These are phyloP conservation scores for Papiliotrema flavescens DNA, from an alignment of 1,284 basidiomycete species.

Conservation along the genomic window DNA sequence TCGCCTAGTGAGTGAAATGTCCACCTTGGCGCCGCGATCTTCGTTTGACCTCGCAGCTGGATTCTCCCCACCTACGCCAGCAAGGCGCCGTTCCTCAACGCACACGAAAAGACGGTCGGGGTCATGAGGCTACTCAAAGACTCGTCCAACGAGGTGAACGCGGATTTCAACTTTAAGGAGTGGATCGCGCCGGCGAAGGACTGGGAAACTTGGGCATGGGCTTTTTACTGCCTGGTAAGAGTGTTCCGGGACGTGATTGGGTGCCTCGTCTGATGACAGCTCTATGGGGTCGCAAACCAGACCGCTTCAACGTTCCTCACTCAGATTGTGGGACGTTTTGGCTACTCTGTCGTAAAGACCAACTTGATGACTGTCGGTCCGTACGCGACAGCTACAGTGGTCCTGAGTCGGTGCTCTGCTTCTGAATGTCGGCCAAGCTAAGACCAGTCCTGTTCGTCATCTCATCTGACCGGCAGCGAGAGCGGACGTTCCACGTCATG, in stretches of 20 bases:
- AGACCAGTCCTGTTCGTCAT: neutral
- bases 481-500: neutral
- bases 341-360: constrained; percentile 44
- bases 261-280: constrained; percentile 41
- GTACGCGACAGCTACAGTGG: constrained; percentile 42
- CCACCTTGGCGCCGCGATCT: neutral
- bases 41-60: constrained; percentile 3
- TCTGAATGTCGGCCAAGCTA: neutral
- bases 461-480: neutral
- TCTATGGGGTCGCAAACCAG: constrained; percentile 50
- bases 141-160: constrained; percentile 10
- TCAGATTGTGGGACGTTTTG: constrained; percentile 54
- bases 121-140: constrained; percentile 16
- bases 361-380: constrained; percentile 55
- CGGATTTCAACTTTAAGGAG: constrained; percentile 4
- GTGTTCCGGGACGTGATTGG: neutral
- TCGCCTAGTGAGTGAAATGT: constrained; percentile 40
- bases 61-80: constrained; percentile 9
- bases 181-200: constrained; percentile 6
- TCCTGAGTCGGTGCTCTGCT: constrained; percentile 11
- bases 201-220: constrained; percentile 14
- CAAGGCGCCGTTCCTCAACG: constrained; percentile 12
- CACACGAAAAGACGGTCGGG: constrained; percentile 7
- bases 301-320: constrained; percentile 52
- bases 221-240: constrained; percentile 6